Evolutionary conservation across 225 moss, liverwort and hornwort species (phyloP).

Genomic region (Asterella californica): DNA sequence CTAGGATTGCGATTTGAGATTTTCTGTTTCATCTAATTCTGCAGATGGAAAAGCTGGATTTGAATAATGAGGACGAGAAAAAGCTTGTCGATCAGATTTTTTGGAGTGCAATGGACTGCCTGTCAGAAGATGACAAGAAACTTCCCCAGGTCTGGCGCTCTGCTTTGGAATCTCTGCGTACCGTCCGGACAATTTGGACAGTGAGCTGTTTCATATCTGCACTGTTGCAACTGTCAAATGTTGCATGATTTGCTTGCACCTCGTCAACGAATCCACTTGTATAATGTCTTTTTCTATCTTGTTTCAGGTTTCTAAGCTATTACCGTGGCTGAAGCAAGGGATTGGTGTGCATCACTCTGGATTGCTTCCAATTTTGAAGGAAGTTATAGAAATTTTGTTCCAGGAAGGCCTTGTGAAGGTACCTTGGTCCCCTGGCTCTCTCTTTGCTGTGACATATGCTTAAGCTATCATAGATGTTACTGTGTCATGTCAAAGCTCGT

Average conservation of each 20-base stretch:
- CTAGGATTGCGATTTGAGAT: not conserved
- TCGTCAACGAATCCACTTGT: not conserved
- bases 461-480: not conserved
- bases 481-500: not conserved
- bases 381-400: conserved; percentile 95
- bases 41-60: conserved; percentile 94
- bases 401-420: conserved; percentile 97
- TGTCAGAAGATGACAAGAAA: conserved; percentile 92
- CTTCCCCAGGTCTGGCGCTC: conserved; percentile 72
- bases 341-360: conserved; percentile 99
- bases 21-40: not conserved
- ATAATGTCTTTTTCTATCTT: not conserved
- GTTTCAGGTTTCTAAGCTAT: conserved; percentile 76
- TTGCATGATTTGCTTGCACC: not conserved
- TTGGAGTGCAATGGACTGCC: conserved; percentile 90
- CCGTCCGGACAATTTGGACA: not conserved
- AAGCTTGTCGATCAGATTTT: conserved; percentile 85
- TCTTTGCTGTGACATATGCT: not conserved
- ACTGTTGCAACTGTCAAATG: not conserved
- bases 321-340: conserved; percentile 86
- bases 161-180: not conserved
- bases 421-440: not conserved
- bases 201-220: not conserved
- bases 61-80: conserved; percentile 88
- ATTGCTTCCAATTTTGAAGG: conserved; percentile 88